Evolutionary conservation across 2,329 filamentous ascomycete species (phyloP).

Genomic region (Cercospora berteroae): DNA sequence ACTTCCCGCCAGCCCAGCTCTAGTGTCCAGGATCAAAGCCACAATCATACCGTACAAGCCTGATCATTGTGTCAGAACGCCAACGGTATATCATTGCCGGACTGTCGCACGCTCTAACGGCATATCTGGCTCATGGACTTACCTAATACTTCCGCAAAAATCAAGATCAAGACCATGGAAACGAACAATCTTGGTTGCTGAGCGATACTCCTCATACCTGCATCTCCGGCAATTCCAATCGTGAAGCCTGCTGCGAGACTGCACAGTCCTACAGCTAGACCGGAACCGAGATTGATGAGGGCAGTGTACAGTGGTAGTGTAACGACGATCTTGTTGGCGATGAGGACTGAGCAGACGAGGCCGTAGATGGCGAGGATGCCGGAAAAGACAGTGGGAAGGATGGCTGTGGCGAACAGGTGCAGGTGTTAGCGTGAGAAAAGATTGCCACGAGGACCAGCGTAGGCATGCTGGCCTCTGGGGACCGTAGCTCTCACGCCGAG

Average conservation of each 20-base stretch:
- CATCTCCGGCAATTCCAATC: constrained; percentile 23
- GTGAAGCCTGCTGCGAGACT: constrained; percentile 23
- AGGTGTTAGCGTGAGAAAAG: not conserved
- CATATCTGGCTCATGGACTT: constrained; percentile 4
- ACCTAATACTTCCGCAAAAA: constrained; percentile 22
- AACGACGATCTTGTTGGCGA: constrained; percentile 20
- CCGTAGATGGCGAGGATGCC: constrained; percentile 24
- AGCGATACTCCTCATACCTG: constrained; percentile 3
- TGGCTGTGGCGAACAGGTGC: not conserved
- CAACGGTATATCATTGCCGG: not conserved
- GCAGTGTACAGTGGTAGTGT: constrained; percentile 16
- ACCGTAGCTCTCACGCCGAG: constrained; percentile 13
- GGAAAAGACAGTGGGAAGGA: constrained; percentile 20
- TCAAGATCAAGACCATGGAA: constrained; percentile 16
- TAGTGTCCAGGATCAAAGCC: constrained; percentile 17
- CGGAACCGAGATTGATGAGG: constrained; percentile 20
- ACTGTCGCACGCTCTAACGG: not conserved
- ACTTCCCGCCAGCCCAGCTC: constrained; percentile 9
- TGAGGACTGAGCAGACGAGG: constrained; percentile 16
- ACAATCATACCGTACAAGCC: constrained; percentile 21
- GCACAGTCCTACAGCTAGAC: constrained; percentile 8
- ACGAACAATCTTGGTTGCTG: not conserved
- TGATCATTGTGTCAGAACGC: not conserved
- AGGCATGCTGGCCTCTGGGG: not conserved
- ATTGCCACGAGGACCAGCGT: not conserved